Conservation (phyloP, 2,329 filamentous ascomycete genomes). For the Ceratocystis variospora region DNA sequence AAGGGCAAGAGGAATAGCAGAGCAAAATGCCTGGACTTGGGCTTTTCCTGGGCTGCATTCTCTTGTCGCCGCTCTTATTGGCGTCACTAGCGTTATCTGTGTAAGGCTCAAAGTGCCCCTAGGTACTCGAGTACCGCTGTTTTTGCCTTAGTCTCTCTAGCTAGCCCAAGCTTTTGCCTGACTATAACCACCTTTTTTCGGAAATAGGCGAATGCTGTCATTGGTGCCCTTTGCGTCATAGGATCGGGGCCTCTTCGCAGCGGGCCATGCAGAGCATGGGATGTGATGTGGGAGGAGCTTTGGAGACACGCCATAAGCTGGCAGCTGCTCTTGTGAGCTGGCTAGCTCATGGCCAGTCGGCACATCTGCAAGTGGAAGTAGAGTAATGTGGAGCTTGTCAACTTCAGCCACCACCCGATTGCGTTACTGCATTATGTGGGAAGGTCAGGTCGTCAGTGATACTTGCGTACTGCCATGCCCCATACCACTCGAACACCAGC, state of each 20-base stretch:
- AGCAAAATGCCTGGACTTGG: not conserved
- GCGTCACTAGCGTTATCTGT: not conserved
- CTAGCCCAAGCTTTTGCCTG: not conserved
- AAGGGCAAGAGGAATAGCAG: not conserved
- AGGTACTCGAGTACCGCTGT: not conserved
- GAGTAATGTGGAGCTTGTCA: not conserved
- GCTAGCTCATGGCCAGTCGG: not conserved
- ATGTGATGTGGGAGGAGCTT: not conserved
- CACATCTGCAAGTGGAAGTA: not conserved
- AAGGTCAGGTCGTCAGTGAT: not conserved
- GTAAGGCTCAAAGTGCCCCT: not conserved
- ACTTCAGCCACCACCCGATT: not conserved
- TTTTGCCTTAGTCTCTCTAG: not conserved
- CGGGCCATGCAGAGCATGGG: not conserved
- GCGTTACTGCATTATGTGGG: constrained; percentile 1
- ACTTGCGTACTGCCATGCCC: not conserved
- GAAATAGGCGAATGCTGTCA: not conserved
- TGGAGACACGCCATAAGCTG: constrained; percentile 6
- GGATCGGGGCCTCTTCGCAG: constrained; percentile 3
- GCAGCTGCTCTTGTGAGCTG: constrained; percentile 3
- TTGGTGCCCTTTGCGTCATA: constrained; percentile 7
- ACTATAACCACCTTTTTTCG: not conserved
- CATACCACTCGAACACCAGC: not conserved
- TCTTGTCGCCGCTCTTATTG: not conserved
- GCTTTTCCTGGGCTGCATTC: not conserved